A percentile compares a stretch with the other conserved stretches of the same genome.
Evolutionary conservation across 768 basidiomycete species (phyloP).

Genomic region (Termitomyces sp.): DNA sequence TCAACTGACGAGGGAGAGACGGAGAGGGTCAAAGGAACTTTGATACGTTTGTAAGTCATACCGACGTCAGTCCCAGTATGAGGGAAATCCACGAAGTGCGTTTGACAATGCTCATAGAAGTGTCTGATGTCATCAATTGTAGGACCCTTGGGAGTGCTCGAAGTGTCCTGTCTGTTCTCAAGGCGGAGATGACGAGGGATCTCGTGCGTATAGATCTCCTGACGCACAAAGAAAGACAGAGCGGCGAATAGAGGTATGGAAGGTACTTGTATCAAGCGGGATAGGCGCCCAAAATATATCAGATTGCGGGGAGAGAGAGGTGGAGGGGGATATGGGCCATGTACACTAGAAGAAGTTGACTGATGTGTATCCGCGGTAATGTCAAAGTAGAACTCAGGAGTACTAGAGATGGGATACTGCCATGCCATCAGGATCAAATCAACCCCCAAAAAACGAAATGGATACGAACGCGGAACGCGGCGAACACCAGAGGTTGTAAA

Average conservation of each 20-base stretch:
- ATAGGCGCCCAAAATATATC: slow-evolving; percentile 36
- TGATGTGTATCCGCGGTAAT: slow-evolving; percentile 8
- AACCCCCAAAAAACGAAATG: slow-evolving; percentile 10
- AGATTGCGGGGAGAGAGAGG: slow-evolving; percentile 24
- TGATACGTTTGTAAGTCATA: neutral
- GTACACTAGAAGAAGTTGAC: slow-evolving; percentile 14
- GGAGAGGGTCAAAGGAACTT: neutral
- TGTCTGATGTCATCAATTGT: slow-evolving; percentile 40
- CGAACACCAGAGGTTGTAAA: slow-evolving; percentile 41
- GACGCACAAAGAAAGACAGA: slow-evolving; percentile 40
- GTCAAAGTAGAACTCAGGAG: slow-evolving; percentile 28
- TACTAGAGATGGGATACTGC: slow-evolving; percentile 36
- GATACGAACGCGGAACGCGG: slow-evolving; percentile 41
- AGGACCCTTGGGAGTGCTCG: slow-evolving; percentile 28
- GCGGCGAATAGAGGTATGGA: slow-evolving; percentile 40
- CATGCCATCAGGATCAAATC: slow-evolving; percentile 15
- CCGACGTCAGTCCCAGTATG: slow-evolving; percentile 20
- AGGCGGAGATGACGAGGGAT: slow-evolving; percentile 33
- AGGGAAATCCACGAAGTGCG: slow-evolving; percentile 30
- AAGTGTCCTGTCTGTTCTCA: slow-evolving; percentile 21
- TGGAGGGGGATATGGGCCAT: slow-evolving; percentile 22
- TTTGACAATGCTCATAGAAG: slow-evolving; percentile 36
- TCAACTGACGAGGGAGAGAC: slow-evolving; percentile 10
- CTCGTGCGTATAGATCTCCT: slow-evolving; percentile 25
- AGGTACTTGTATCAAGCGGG: slow-evolving; percentile 28